Evolutionary conservation across 192 early-diverging fungal genomes (phyloP), one percentile per base, ranked within the genome.

Genomic region (Jimgerdemannia lactiflua): DNA sequence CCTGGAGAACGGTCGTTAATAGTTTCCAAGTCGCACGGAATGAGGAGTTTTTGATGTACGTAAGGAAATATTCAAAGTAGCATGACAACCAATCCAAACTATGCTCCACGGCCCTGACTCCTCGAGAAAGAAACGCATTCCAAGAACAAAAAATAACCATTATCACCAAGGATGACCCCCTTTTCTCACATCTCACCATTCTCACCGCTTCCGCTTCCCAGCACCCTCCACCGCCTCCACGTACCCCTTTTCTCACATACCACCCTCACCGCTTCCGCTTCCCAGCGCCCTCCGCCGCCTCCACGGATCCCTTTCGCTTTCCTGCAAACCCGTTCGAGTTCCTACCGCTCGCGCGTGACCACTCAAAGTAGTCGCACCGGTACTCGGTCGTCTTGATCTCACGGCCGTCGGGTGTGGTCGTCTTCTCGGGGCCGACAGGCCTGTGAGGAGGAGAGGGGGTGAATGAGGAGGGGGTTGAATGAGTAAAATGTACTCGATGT

Each of bases 301-400:
- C 49, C 49, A 6, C 14, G 14, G 49, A 14, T 2, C 49, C 49
- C 49, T 59, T 59, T 59, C 49, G 49, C 49, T 10, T 59, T 59
- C 49, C 49, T 10, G 6, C 14, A 0, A 14, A 6, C 49, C 14
- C 49, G 14, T 59, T 59, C 2, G 49, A 59, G 14, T 59, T 59
- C 14, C 14, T 59, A 6, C 49, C 49, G 49, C 49, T 59, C 49
- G 49, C 49, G 14, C 49, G 67, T 4, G 67, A 20, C 79, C 79
- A 80, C 66, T 77, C 75, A 43, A 80, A 80, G 71, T 59, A 80
- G 64, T 81, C 59, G 65, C 77, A 78, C 3, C 71, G 80, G 44
- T 65, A 64, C 67, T 79, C 77, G 20, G 29, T 69, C 18, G 70
- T 64, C 17, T 41, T 20, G 40, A 68, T 41, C 19, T 41, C 29